A percentile compares a stretch with the other conserved stretches of the same genome.
These are phyloP conservation scores for Geotrichum reessii DNA, from an alignment of 1,139 yeast genomes.

Conservation along the genomic window DNA sequence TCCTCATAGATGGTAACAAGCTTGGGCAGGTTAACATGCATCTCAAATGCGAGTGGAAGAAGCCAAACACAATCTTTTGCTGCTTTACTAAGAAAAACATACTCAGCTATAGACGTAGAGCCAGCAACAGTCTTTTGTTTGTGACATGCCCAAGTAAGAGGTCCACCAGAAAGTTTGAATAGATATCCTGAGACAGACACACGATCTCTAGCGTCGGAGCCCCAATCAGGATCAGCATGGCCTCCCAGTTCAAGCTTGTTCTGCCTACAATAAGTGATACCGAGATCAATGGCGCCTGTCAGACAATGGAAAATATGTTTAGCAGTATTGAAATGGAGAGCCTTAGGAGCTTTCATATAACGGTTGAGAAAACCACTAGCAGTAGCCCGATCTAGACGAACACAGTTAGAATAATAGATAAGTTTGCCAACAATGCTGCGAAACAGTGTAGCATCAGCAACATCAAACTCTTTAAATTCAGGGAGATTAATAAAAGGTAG, in stretches of 20 bases:
- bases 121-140: constrained; percentile 2
- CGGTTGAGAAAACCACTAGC: constrained; percentile 5
- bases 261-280: background rate
- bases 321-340: background rate
- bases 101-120: constrained; percentile 7
- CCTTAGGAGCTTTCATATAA: background rate
- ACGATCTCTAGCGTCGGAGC: constrained; percentile 14
- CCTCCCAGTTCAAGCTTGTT: background rate
- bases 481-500: background rate
- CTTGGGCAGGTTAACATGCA: background rate
- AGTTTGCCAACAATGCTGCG: constrained; percentile 20
- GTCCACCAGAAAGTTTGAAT: constrained; percentile 13
- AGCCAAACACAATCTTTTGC: constrained; percentile 7
- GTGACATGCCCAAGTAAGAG: constrained; percentile 16
- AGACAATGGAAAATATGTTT: constrained; percentile 20
- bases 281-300: constrained; percentile 11
- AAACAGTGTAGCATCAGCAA: constrained; percentile 11
- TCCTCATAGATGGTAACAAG: constrained; percentile 18
- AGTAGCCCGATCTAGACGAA: constrained; percentile 20
- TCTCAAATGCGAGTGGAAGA: background rate
- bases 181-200: constrained; percentile 18
- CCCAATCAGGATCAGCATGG: constrained; percentile 20
- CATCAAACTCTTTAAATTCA: background rate
- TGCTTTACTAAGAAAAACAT: constrained; percentile 2
- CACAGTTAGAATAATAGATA: constrained; percentile 22